phyloP scores from a whole-genome alignment of 495 filamentous ascomycete genomes.

The Penicillium alfredii region DNA sequence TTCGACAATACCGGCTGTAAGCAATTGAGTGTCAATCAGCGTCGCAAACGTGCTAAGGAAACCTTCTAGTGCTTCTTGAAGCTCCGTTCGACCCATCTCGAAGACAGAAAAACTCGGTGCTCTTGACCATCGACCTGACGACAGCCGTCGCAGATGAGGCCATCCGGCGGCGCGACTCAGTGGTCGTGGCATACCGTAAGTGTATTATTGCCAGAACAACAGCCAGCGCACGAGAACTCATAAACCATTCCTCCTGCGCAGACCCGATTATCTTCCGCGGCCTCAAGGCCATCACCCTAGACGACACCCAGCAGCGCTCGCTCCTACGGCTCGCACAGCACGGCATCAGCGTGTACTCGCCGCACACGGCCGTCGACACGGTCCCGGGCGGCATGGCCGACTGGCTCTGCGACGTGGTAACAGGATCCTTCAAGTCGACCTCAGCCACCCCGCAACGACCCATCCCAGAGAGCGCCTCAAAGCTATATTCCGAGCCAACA shows the following conservation, averaged over 20 bases:
- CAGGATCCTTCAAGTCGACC: constrained; percentile 37
- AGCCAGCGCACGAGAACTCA: no score
- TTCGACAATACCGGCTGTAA: constrained; percentile 90
- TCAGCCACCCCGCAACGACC: constrained; percentile 3
- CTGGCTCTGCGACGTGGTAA: constrained; percentile 89
- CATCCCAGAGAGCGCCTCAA: constrained; percentile 18
- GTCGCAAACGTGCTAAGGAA: constrained; percentile 6
- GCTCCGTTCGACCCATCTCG: constrained; percentile 57
- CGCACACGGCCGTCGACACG: constrained; percentile 91
- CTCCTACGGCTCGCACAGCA: constrained; percentile 77
- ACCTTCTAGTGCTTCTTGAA: constrained; percentile 64
- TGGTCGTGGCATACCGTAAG: constrained; percentile 86
- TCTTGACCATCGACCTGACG: constrained; percentile 90
- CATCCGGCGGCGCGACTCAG: constrained; percentile 64
- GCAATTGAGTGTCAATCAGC: constrained; percentile 14
- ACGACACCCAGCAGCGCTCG: constrained; percentile 78
- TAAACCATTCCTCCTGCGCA: constrained; percentile 26
- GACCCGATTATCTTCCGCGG: constrained; percentile 95
- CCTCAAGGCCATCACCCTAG: constrained; percentile 78
- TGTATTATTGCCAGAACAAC: no score
- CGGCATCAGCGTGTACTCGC: constrained; percentile 92
- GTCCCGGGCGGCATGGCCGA: constrained; percentile 82
- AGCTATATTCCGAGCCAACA: constrained; percentile 37
- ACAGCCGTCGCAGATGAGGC: constrained; percentile 87
- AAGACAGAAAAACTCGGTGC: constrained; percentile 63